Evolutionary conservation across 2,329 filamentous ascomycete genomes (phyloP).

Genomic region (Xylariaceae sp.): DNA sequence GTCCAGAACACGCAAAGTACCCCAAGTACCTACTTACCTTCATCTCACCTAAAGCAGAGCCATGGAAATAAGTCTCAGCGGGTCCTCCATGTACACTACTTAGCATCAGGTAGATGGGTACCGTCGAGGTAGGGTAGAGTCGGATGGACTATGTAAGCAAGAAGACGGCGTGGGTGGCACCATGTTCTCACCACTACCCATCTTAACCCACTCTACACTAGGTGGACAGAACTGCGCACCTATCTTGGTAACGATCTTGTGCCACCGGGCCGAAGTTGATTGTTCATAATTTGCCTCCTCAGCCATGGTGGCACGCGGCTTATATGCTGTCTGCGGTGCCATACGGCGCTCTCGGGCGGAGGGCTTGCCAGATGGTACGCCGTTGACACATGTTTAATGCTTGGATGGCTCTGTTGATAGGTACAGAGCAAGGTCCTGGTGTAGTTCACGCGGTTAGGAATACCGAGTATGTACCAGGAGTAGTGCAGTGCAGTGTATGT

Average conservation of each 20-base stretch:
- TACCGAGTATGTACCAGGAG: not conserved
- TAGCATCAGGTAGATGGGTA: not conserved
- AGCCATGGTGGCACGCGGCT: not conserved
- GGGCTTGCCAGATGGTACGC: not conserved
- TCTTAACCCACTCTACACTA: not conserved
- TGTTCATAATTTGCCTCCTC: not conserved
- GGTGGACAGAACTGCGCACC: slow-evolving; percentile 3
- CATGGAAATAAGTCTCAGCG: slow-evolving; percentile 8
- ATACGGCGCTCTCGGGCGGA: not conserved
- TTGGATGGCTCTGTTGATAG: not conserved
- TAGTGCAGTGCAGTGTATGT: not conserved
- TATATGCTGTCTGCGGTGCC: not conserved
- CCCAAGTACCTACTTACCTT: slow-evolving; percentile 12
- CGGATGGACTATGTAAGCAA: slow-evolving; percentile 9
- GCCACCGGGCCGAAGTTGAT: not conserved
- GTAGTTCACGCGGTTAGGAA: not conserved
- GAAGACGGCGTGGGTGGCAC: slow-evolving; percentile 14
- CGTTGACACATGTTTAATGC: not conserved
- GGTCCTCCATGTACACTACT: slow-evolving; percentile 4
- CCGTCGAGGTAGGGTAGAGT: not conserved
- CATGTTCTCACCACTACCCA: slow-evolving; percentile 6
- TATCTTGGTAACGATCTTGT: slow-evolving; percentile 14
- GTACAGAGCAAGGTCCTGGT: not conserved
- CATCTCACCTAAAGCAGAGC: slow-evolving; percentile 21
- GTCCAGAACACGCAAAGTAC: slow-evolving; percentile 15